phyloP scores from a whole-genome alignment of 495 filamentous ascomycete species.

The Venustampulla echinocandica region DNA sequence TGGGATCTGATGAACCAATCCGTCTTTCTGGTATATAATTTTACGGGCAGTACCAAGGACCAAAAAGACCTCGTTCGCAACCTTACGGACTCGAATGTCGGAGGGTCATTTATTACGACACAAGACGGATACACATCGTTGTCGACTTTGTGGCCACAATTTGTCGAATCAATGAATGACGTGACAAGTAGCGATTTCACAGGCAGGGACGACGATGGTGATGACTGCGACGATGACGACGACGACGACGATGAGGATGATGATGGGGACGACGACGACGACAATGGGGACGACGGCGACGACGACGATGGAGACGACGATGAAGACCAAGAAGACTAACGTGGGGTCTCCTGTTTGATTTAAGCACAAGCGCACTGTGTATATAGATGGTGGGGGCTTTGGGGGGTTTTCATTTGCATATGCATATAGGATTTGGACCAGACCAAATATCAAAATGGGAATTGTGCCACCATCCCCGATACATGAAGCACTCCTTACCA shows the following conservation, averaged over 20 bases:
- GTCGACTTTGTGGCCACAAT: constrained; percentile 20
- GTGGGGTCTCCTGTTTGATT: neutral
- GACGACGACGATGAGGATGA: neutral
- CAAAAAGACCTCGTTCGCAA: constrained; percentile 16
- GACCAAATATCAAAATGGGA: neutral
- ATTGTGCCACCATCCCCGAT: no score
- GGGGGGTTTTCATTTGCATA: no score
- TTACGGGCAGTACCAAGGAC: neutral
- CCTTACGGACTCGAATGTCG: constrained; percentile 12
- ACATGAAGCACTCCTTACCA: no score
- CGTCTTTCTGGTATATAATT: constrained; percentile 20
- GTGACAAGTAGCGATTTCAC: neutral
- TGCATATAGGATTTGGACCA: neutral
- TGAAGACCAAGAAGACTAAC: neutral
- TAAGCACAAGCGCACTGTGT: neutral
- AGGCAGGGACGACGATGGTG: constrained; percentile 12
- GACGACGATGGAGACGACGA: neutral
- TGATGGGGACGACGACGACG: neutral
- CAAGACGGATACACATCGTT: constrained; percentile 16
- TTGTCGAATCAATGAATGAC: constrained; percentile 9
- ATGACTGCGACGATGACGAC: neutral
- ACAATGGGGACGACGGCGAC: neutral
- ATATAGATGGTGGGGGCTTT: no score
- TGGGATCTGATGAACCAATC: constrained; percentile 14
- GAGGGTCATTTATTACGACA: constrained; percentile 22